Evolutionary conservation across 2,329 filamentous ascomycete genomes (phyloP), one percentile per base, ranked within the genome.

Genomic region (Leptographium wingfieldii): DNA sequence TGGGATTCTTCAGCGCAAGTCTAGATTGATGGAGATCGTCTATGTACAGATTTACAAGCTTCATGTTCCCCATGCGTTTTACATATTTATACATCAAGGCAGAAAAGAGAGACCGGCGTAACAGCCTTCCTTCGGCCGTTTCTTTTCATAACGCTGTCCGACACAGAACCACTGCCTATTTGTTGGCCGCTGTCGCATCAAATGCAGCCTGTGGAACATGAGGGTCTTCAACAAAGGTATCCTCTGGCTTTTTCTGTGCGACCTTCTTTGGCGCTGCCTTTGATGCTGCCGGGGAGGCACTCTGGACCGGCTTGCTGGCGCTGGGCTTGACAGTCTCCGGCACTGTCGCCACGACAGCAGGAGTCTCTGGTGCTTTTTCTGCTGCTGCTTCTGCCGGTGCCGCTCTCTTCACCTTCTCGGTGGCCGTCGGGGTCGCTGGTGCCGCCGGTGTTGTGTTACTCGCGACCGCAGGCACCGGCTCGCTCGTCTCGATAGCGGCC

Each of bases 81-180:
- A 57, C 56, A 57, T 57, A 57, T 35, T 29, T 57, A 51, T 57
- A 57, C 56, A 57, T 57, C 10, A 43, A 43, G 35, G 9, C 53
- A 33, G 9, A 49, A n/a, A 22, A 33, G 38, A 27, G 19, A 40
- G 19, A 27, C 35, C 43, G 31, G 22, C 33, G n/a, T 10, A 29
- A 12, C 33, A 9, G 33, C 19, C 31, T 43, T 33, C 14, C 27
- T 27, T 56, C 40, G 6, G 40, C 55, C 40, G 5, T 19, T 56
- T 27, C 6, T 31, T 31, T 46, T 56, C 25, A 29, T 31, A 52
- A 31, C 19, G 25, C 49, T 31, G 16, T 49, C n/a, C 16, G 5
- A 2, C 40, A 25, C n/a, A 25, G 19, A 12, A 19, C 33, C 31
- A 19, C 3, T 5, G n/a, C n/a, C 27, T 43, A 56, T 40, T 56